These are phyloP conservation scores for Ogataea ramenticola DNA, from an alignment of 805 yeast species.

Conservation along the genomic window DNA sequence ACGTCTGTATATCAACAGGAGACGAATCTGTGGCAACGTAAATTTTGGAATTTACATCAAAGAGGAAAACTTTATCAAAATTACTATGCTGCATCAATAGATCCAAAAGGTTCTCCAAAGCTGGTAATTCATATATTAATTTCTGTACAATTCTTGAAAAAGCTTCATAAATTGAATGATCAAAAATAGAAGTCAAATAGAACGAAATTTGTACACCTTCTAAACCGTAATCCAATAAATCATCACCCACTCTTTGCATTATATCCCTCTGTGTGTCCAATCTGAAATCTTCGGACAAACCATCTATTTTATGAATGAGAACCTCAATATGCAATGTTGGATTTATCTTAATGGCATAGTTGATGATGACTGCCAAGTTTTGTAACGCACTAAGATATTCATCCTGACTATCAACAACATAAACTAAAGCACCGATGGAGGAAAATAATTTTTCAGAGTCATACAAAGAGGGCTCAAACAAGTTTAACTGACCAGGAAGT, in stretches of 20 bases:
- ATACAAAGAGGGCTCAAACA: constrained; percentile 70
- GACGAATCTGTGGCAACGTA: constrained; percentile 95
- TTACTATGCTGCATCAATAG: constrained; percentile 81
- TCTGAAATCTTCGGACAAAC: constrained; percentile 87
- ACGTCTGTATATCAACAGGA: constrained; percentile 91
- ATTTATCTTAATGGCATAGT: constrained; percentile 77
- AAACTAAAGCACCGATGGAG: constrained; percentile 83
- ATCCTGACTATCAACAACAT: constrained; percentile 93
- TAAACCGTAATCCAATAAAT: constrained; percentile 77
- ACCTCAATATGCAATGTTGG: constrained; percentile 87
- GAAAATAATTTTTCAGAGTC: constrained; percentile 73
- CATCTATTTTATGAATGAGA: constrained; percentile 92
- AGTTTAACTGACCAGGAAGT: constrained; percentile 87
- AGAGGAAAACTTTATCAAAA: constrained; percentile 87
- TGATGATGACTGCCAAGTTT: constrained; percentile 80
- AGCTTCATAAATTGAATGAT: constrained; percentile 93
- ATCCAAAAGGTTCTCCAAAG: constrained; percentile 82
- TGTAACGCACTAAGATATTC: constrained; percentile 90
- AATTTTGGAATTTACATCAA: constrained; percentile 87
- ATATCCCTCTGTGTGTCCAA: constrained; percentile 94
- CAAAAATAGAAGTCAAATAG: constrained; percentile 89
- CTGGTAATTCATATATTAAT: constrained; percentile 80
- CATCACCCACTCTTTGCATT: constrained; percentile 93
- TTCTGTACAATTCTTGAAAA: constrained; percentile 90
- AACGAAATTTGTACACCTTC: constrained; percentile 89